Conservation (phyloP, 2,329 filamentous ascomycete species). For the Drechslerella stenobrocha region DNA sequence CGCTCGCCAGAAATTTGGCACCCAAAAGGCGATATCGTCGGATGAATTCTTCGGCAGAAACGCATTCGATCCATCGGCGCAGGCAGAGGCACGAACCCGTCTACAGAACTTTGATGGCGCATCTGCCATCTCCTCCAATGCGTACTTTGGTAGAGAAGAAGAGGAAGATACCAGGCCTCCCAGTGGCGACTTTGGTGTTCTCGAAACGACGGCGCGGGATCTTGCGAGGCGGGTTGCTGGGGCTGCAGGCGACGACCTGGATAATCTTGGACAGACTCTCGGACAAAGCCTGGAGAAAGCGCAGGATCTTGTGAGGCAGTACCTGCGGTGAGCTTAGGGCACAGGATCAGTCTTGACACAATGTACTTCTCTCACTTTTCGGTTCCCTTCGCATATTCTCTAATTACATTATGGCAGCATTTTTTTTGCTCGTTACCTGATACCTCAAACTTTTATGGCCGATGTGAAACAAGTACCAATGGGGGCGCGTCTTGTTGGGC, state of each 20-base stretch:
- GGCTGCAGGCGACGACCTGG: constrained; percentile 91
- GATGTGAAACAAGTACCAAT: constrained; percentile 43
- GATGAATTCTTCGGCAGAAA: constrained; percentile 98
- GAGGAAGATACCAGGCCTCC: constrained; percentile 63
- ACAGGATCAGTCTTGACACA: constrained; percentile 3
- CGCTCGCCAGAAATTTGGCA: constrained; percentile 83
- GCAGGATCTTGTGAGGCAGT: constrained; percentile 72
- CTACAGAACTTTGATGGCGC: constrained; percentile 93
- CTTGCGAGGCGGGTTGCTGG: constrained; percentile 94
- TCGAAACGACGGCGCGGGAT: constrained; percentile 92
- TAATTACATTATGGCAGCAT: not conserved
- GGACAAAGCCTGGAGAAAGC: constrained; percentile 83
- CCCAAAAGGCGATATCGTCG: constrained; percentile 93
- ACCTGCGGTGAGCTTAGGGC: constrained; percentile 57
- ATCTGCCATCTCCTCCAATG: constrained; percentile 88
- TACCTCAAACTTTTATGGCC: constrained; percentile 23
- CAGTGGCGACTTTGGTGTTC: constrained; percentile 69
- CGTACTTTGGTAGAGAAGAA: constrained; percentile 93
- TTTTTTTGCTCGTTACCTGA: not conserved
- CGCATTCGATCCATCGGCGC: constrained; percentile 74
- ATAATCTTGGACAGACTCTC: constrained; percentile 79
- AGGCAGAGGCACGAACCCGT: constrained; percentile 82
- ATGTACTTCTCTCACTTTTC: constrained; percentile 11
- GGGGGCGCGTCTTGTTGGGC: no score
- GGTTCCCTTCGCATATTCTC: not conserved